Conservation (phyloP, 2,329 filamentous ascomycete genomes). For the Pseudocercospora fijiensis region DNA sequence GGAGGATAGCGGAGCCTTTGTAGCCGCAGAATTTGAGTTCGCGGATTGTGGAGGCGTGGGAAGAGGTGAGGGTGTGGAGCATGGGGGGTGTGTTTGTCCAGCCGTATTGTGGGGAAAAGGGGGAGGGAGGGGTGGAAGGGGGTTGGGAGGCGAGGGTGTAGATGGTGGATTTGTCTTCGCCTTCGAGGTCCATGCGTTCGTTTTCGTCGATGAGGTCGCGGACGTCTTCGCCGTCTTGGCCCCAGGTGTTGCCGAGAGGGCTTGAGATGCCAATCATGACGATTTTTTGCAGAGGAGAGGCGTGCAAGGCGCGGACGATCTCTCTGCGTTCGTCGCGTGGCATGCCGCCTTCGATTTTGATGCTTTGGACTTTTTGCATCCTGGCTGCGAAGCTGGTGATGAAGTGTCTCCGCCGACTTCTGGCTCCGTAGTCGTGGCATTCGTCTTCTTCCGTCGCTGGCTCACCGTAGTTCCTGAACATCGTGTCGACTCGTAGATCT, state of each 20-base stretch:
- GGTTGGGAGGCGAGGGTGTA: constrained; percentile 26
- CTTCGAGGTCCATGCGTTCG: constrained; percentile 32
- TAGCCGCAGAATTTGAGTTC: constrained; percentile 53
- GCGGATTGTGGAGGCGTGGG: constrained; percentile 43
- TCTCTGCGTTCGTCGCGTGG: constrained; percentile 51
- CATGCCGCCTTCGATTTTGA: constrained; percentile 51
- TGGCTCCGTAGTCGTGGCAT: background rate
- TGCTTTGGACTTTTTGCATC: constrained; percentile 44
- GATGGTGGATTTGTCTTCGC: constrained; percentile 35
- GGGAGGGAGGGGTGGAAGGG: constrained; percentile 28
- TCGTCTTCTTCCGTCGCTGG: constrained; percentile 15
- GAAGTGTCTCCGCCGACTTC: constrained; percentile 36
- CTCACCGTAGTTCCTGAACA: constrained; percentile 30
- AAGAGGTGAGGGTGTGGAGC: constrained; percentile 44
- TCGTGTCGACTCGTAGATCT: constrained; percentile 46
- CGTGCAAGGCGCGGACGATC: constrained; percentile 44
- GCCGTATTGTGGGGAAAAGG: constrained; percentile 42
- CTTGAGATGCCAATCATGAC: constrained; percentile 48
- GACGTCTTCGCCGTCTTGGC: constrained; percentile 38
- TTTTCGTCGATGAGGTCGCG: constrained; percentile 22
- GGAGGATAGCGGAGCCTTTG: constrained; percentile 45
- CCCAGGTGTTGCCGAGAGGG: constrained; percentile 50
- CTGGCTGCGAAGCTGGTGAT: constrained; percentile 45
- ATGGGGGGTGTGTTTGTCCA: constrained; percentile 44
- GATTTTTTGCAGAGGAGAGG: constrained; percentile 45